Evolutionary conservation across 2,329 filamentous ascomycete genomes (phyloP).

Genomic region (Diplodia scrobiculata): DNA sequence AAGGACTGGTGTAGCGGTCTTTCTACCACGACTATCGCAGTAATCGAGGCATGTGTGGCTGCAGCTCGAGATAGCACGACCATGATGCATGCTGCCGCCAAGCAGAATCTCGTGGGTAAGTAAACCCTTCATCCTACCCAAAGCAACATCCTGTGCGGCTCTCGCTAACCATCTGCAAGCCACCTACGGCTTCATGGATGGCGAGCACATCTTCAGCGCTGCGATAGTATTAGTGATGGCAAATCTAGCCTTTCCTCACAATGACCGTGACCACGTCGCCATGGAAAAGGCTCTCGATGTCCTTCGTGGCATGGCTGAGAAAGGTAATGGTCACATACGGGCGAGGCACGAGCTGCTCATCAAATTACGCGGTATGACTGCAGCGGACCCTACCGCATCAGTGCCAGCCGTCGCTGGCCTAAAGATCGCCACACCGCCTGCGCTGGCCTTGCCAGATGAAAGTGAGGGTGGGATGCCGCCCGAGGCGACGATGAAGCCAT

Average conservation of each 20-base stretch:
- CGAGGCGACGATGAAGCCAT: background rate
- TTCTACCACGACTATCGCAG: slow-evolving; percentile 52
- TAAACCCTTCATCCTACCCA: background rate
- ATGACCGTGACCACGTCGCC: slow-evolving; percentile 46
- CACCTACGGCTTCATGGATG: slow-evolving; percentile 61
- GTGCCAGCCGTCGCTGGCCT: too few species aligned
- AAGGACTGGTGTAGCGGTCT: slow-evolving; percentile 54
- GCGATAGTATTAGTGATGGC: slow-evolving; percentile 59
- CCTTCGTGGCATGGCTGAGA: slow-evolving; percentile 55
- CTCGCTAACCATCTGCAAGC: slow-evolving; percentile 36
- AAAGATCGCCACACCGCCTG: background rate
- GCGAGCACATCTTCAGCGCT: slow-evolving; percentile 59
- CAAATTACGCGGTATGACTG: slow-evolving; percentile 38
- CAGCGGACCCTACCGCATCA: background rate
- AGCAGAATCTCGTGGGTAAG: slow-evolving; percentile 51
- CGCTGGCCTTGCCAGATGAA: slow-evolving; percentile 32
- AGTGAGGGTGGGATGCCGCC: slow-evolving; percentile 38
- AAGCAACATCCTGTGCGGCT: background rate
- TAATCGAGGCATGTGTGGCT: slow-evolving; percentile 57
- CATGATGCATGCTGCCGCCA: slow-evolving; percentile 54
- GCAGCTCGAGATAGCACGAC: slow-evolving; percentile 55
- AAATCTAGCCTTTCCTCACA: slow-evolving; percentile 55
- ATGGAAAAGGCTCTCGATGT: slow-evolving; percentile 54
- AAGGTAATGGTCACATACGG: slow-evolving; percentile 56
- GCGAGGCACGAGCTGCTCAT: slow-evolving; percentile 46